Base-by-base conservation (phyloP, 2,329 filamentous ascomycete genomes). In the Xylaria sp. region DNA sequence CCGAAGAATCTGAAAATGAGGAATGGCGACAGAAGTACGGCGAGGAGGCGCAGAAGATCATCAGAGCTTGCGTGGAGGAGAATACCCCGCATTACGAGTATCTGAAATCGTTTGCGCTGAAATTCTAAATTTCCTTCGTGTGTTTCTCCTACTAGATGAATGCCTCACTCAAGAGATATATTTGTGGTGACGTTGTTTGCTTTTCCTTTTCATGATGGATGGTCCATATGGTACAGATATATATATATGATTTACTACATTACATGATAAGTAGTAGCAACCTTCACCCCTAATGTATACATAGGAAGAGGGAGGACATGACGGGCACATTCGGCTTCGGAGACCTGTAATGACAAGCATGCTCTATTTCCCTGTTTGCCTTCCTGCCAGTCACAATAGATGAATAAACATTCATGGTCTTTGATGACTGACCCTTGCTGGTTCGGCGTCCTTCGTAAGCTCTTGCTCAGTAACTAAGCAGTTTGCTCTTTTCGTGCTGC, bases 31-130 rank as follows among this genome's bases (percentile, higher is more conserved):
- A 90, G 72, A 94, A 93, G 81, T 96, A 87, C 75, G 93, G 93
- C 40, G 85, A 90, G 55, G 86, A 93, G 75, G 92, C 84, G 13
- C 89, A 91, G 65, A 89, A 88, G 78, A 79, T 90, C 55, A 95
- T 96, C 76, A 84, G 90, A 69, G 84, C 89, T 74, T 90, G 87
- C 13, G 92, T 94, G 44, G 86, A 92, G 69, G 90, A 87, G 63
- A 94, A 93, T 75, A 82, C 92, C 57, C 84, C 85, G 60, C 86
- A 93, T 78, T 96, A 96, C 79, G 91, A 95, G 80, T 93, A 94
- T 78, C 82, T 96, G 80, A 94, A 92, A 86, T 86, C 88, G 75
- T 96, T 93, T 81, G 90, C 90, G 69, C 84, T 93, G 76, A 87
- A 88, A 79, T 82, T 88, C 70, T 88, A 80, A 76, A 65, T 48